Evolutionary conservation across 192 early-diverging fungal species (phyloP), one percentile per base, ranked within the genome.

Genomic region (Anaeromyces robustus): DNA sequence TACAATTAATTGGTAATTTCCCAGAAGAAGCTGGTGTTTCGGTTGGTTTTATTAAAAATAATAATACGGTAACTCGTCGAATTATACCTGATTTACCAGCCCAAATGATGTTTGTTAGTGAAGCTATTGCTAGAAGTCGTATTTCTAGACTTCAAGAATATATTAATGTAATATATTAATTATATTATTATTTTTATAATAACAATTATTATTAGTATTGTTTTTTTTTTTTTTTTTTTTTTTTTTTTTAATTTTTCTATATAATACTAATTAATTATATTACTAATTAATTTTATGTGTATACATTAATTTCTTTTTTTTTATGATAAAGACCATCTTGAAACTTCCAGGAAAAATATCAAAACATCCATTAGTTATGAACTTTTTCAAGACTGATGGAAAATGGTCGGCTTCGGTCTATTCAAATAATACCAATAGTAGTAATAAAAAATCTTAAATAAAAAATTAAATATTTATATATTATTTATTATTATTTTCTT

Each of bases 71-170:
- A 13, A 5, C 31, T 12, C 29, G 34, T 19, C 39, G 87, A 31
- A 87, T 90, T 80, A 85, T 90, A 31, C 89, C 89, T 18, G 88
- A 90, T 39, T 80, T 90, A 39, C 89, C 89, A 17, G 83, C 82
- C 17, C 89, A 90, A 80, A 88, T 88, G 86, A 90, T 90, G 89
- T 88, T 86, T 84, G 89, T 90, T 22, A 87, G 85, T 39, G 89
- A 90, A 79, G 85, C 86, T 4, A 86, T 85, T 13, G 89, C 89
- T 29, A 82, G 84, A 78, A 79, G 39, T 18, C 78, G 89, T 34
- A 84, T 89, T 28, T 34, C 29, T 12, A 77, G 30, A 59, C 78
- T 90, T 78, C 89, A 90, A 80, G 80, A 77, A n/a, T 90, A 90
- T 78, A 81, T 88, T 3, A 80, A 86, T 79, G 89, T 88, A 81